Evolutionary conservation across 371 early-diverging fungal species (phyloP), one percentile per base, ranked within the genome.

Genomic region (Haplosporangium sp.): DNA sequence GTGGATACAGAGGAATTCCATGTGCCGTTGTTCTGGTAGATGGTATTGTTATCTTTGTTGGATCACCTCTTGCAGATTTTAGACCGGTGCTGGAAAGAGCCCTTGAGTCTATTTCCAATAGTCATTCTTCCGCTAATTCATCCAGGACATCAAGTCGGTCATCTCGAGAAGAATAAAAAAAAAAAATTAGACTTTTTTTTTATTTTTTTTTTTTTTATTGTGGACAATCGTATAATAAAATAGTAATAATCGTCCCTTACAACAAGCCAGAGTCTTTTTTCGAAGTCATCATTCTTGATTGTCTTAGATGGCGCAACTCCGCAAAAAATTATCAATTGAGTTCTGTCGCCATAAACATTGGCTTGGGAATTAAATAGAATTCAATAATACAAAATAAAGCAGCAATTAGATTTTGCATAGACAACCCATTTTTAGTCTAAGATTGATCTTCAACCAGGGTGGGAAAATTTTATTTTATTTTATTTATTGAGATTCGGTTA

Each of bases 1-100:
- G 67, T 20, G 79, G 74, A 13, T 79, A 79, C 74, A 69, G 63
- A n/a, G 79, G 60, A 11, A 79, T 79, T 40, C 79, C 79, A 19
- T 74, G 74, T 44, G 67, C 67, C 8, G 71, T 74, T 27, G 27
- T 79, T 6, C n/a, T 79, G 44, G 68, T 74, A 15, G 79, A 79
- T 42, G 74, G 79, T 6, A 38, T 74, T 13, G 79, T 79, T 0
- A 50, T 57, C 15, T 79, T 67, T 58, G 79, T 79, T 37, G 79
- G 79, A 40, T 69, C 74, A n/a, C 79, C 79, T 11, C n/a, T 74
- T 59, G 64, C 61, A 3, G 63, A 61, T 10, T 67, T 79, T 63
- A 65, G 42, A 47, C 34, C 74, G n/a, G 71, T 60, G 27, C 58
- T 79, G 44, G 79, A 74, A 44, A 61, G 52, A 19, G 69, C 77